Evolutionary conservation across 768 basidiomycete species (phyloP), one percentile per base, ranked within the genome.

Genomic region (Phylloporus sp.): DNA sequence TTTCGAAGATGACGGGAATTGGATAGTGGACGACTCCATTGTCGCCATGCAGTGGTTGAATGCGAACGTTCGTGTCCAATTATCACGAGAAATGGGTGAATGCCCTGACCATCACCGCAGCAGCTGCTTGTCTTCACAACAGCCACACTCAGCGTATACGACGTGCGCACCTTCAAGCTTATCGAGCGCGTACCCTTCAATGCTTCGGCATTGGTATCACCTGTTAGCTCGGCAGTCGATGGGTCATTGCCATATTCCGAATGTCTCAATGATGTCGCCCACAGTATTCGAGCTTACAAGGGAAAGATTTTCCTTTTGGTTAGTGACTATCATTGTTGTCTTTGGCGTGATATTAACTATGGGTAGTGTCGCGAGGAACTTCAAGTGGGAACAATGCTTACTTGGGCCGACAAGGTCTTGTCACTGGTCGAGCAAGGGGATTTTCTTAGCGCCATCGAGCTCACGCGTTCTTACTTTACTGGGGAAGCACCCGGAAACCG

Each of bases 321-420:
- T 64, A 68, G 87, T 57, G 26, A 34, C 15, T 9, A 1, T 10
- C 20, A 7, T 20, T 24, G 23, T 31, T n/a, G 26, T 50, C 32
- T 45, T 1, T 27, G 18, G 43, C 11, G 11, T 35, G 20, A 36
- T 44, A 37, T 36, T 56, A 10, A 61, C 35, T 22, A 45, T 18
- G 42, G n/a, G 24, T 54, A 88, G 90, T 78, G 79, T 38, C 74
- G 75, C 42, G 72, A 82, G 46, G 78, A 79, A 38, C 52, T 97
- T 1, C 75, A 78, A 60, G 91, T 87, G 3, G 96, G 92, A 22
- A 89, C 86, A 3, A 72, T 98, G 18, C 71, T 93, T 24, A 90
- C 91, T 1, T 99, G 96, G 96, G 91, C 95, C 6, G 96, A 99
- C 63, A 82, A 86, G 35, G 84, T 98, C 20, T 71, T 99, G 35